These are phyloP conservation scores for Leccinum ochraceum DNA, from an alignment of 768 basidiomycete species.

Conservation along the genomic window DNA sequence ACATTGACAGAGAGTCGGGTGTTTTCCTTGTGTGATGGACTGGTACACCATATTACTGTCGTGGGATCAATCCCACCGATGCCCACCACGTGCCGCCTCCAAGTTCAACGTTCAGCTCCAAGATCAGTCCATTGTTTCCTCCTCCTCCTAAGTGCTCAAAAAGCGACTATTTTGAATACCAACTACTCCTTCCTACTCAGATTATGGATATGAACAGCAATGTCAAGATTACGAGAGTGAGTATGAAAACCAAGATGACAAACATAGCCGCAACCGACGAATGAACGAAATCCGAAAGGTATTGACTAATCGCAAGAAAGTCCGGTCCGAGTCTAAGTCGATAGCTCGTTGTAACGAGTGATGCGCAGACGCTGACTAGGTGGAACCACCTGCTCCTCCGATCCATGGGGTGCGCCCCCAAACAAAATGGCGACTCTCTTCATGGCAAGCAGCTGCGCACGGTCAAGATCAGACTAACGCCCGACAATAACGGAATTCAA, in stretches of 20 bases:
- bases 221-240: not conserved
- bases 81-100: too few species aligned
- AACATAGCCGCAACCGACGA: not conserved
- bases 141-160: too few species aligned
- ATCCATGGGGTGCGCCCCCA: conserved; percentile 10
- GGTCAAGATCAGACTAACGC: too few species aligned
- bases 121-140: too few species aligned
- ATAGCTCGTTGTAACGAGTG: conserved; percentile 1
- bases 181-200: not conserved
- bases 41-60: too few species aligned
- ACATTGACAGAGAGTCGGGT: too few species aligned
- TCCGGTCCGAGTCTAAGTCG: not conserved
- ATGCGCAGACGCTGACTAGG: conserved; percentile 10
- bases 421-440: conserved; percentile 13
- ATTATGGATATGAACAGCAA: not conserved
- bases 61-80: too few species aligned
- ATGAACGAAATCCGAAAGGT: not conserved
- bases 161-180: too few species aligned
- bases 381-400: conserved; percentile 5
- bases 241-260: not conserved
- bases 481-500: too few species aligned
- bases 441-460: conserved; percentile 10
- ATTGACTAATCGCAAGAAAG: not conserved
- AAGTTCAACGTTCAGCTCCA: too few species aligned
- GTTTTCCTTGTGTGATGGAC: too few species aligned